These are phyloP conservation scores for Cucurbita pepo DNA, from an alignment of 306 rosid species.

Conservation along the genomic window DNA sequence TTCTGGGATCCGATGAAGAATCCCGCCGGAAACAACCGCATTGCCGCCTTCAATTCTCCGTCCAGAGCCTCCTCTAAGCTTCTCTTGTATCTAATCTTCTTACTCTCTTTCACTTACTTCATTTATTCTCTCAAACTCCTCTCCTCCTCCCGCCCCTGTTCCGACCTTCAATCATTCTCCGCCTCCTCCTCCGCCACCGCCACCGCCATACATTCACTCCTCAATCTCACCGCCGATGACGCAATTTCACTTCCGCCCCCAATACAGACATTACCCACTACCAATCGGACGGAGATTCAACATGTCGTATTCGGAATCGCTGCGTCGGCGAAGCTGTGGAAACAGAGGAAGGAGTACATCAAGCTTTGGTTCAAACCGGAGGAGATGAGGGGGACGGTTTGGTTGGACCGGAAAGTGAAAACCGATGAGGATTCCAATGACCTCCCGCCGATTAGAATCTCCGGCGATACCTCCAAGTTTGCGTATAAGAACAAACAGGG, in stretches of 20 bases:
- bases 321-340: constrained; percentile 80
- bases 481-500: constrained; percentile 58
- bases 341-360: constrained; percentile 62
- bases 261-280: too few species aligned
- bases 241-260: background rate
- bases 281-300: constrained; percentile 27
- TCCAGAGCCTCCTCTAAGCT: constrained; percentile 34
- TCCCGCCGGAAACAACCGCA: constrained; percentile 25
- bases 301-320: constrained; percentile 87
- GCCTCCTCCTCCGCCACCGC: constrained; percentile 13
- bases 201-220: background rate
- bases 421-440: constrained; percentile 9
- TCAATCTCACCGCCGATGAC: background rate
- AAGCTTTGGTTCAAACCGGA: constrained; percentile 65
- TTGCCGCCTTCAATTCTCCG: constrained; percentile 14
- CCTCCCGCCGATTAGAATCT: constrained; percentile 43
- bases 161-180: constrained; percentile 18
- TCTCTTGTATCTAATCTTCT: constrained; percentile 52
- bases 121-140: constrained; percentile 60
- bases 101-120: constrained; percentile 50
- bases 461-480: constrained; percentile 54
- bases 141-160: constrained; percentile 41
- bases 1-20: constrained; percentile 48
- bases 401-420: constrained; percentile 45
- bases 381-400: constrained; percentile 65